Evolutionary conservation across 2,329 filamentous ascomycete genomes (phyloP).

Genomic region (Gaeumannomyces sp.): DNA sequence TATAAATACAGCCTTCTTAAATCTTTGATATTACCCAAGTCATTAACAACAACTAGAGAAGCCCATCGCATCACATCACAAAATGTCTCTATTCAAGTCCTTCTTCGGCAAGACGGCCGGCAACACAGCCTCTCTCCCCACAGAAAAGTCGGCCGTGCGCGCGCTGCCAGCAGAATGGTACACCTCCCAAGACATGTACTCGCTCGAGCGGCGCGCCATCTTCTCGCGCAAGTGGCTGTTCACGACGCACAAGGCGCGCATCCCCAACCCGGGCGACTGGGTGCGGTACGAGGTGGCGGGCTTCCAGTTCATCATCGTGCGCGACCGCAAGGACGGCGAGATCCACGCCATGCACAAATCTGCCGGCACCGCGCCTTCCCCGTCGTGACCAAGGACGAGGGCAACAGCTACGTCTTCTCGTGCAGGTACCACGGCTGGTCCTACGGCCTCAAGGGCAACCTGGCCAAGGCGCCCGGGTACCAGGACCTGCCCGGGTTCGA

Average conservation of each 20-base stretch:
- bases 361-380: constrained; percentile 57
- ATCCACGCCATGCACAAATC: constrained; percentile 58
- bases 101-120: constrained; percentile 29
- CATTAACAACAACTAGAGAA: constrained; percentile 6
- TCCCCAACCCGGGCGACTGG: constrained; percentile 49
- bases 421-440: constrained; percentile 61
- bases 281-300: constrained; percentile 48
- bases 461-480: constrained; percentile 56
- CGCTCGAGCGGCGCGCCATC: constrained; percentile 50
- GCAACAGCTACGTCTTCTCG: constrained; percentile 44
- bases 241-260: constrained; percentile 44
- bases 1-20: too few species aligned
- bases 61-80: constrained; percentile 2
- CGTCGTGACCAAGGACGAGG: constrained; percentile 44
- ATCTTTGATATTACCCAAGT: not conserved
- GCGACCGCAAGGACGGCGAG: constrained; percentile 38
- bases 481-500: constrained; percentile 50
- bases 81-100: constrained; percentile 27
- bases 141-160: constrained; percentile 22
- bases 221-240: constrained; percentile 53
- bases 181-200: constrained; percentile 45
- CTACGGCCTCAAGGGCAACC: constrained; percentile 49
- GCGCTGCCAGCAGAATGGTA: constrained; percentile 48
- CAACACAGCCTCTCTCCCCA: not conserved
- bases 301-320: constrained; percentile 47